phyloP scores from a whole-genome alignment of 1,284 basidiomycete genomes.

The Trametes hirsuta region DNA sequence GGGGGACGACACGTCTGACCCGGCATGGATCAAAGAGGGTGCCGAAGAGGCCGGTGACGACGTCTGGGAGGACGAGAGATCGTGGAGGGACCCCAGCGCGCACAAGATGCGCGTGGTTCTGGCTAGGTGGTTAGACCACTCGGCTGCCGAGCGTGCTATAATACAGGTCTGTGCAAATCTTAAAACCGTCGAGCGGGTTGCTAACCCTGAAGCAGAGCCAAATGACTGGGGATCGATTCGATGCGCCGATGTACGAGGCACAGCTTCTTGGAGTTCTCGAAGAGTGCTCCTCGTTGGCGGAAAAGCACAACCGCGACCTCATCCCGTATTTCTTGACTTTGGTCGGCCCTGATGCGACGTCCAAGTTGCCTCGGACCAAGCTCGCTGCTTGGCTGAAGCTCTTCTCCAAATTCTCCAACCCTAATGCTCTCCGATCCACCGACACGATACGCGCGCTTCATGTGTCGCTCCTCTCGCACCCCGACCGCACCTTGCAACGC shows the following conservation, averaged over 20 bases:
- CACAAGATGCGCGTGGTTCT: conserved; percentile 58
- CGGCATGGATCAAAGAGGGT: conserved; percentile 29
- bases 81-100: conserved; percentile 75
- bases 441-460: conserved; percentile 73
- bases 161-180: conserved; percentile 38
- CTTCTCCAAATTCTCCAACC: conserved; percentile 90
- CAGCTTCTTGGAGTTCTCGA: conserved; percentile 77
- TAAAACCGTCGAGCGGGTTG: not conserved
- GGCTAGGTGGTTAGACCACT: conserved; percentile 47
- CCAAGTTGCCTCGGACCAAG: conserved; percentile 56
- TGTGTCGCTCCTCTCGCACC: conserved; percentile 80
- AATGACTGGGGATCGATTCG: conserved; percentile 67
- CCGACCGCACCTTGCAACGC: conserved; percentile 81
- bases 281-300: conserved; percentile 70
- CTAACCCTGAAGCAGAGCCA: conserved; percentile 51
- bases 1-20: conserved; percentile 19
- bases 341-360: conserved; percentile 42
- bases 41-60: conserved; percentile 41
- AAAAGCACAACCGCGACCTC: conserved; percentile 84
- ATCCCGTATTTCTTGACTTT: conserved; percentile 79
- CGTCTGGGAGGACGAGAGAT: conserved; percentile 66
- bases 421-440: conserved; percentile 81
- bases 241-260: conserved; percentile 74
- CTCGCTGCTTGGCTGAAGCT: conserved; percentile 82
- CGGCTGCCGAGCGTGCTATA: conserved; percentile 30